Conservation (phyloP, 768 basidiomycete genomes). For the Boletus rubropictus region DNA sequence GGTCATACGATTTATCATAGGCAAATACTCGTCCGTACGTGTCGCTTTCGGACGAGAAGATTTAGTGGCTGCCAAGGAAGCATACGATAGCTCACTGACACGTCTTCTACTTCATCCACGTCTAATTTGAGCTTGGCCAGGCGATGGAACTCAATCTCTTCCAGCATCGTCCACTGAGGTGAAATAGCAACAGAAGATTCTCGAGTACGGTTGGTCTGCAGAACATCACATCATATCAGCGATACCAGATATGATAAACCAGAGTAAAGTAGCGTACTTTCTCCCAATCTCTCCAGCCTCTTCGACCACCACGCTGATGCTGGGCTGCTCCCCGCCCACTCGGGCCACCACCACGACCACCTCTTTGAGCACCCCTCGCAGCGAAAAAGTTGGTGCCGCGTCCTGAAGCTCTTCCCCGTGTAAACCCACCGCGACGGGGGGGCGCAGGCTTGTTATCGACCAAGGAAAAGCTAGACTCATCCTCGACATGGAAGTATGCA, state of each 20-base stretch:
- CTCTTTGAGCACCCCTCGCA: slow-evolving; percentile 41
- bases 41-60: slow-evolving; percentile 42
- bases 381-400: slow-evolving; percentile 33
- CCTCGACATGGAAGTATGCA: slow-evolving; percentile 96
- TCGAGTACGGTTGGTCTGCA: slow-evolving; percentile 71
- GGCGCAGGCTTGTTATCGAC: slow-evolving; percentile 82
- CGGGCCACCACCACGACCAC: slow-evolving; percentile 39
- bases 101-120: slow-evolving; percentile 84
- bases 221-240: slow-evolving; percentile 5
- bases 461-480: slow-evolving; percentile 93
- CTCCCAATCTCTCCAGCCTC: slow-evolving; percentile 92
- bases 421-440: slow-evolving; percentile 65
- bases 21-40: slow-evolving; percentile 85
- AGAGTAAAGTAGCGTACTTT: slow-evolving; percentile 48
- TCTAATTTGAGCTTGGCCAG: slow-evolving; percentile 88
- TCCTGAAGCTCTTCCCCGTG: slow-evolving; percentile 41
- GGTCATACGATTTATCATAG: slow-evolving; percentile 94
- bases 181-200: slow-evolving; percentile 93
- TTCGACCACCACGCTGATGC: slow-evolving; percentile 38
- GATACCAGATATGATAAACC: background rate
- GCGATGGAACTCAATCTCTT: slow-evolving; percentile 95
- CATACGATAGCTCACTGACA: slow-evolving; percentile 48
- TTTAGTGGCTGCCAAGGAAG: slow-evolving; percentile 1
- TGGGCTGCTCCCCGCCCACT: slow-evolving; percentile 41
- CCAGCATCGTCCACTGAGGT: slow-evolving; percentile 89